Base-by-base conservation (phyloP, 2,329 filamentous ascomycete genomes). In the Claviceps sp. region DNA sequence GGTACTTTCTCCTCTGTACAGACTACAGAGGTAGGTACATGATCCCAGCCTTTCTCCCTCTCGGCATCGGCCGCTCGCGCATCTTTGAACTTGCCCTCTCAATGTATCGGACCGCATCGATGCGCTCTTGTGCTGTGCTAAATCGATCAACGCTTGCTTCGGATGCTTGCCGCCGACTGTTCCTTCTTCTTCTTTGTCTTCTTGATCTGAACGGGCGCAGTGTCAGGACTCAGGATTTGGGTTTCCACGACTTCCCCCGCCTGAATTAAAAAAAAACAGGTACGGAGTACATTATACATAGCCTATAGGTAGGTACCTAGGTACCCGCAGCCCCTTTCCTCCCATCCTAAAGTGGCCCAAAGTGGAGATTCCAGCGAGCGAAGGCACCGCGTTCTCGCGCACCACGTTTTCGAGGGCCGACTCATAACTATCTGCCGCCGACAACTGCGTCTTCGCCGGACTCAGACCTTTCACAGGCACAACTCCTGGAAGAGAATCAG, bases 401-500 rank as follows among this genome's bases (percentile, higher is more conserved):
- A 34, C 49, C 37, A 48, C 47, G 7, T 16, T 26, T 52, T 55
- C 50, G 54, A 57, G 57, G 44, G 48, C 54, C 46, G 9, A 57
- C 56, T 53, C 37, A 50, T 37, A 47, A 46, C 46, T 54, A 47
- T 49, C 46, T 54, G 47, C 43, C 47, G 37, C 46, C 34, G 30
- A 37, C 42, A 37, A 34, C 55, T 53, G 57, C 57, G 51, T 34
- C 53, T 54, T 57, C 52, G 55, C 58, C 56, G 57, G 56, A 58
- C 55, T 56, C 55, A 50, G 53, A 56, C 50, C 38, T 52, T 42
- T 42, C 54, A 51, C 58, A 53, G 55, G 59, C 58, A 62, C 60
- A 45, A 38, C 38, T 37, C 57, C 57, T 61, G 59, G 55, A 55
- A 60, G 75, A 79, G 76, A 72, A 67, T 74, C 75, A 76, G 78